Evolutionary conservation across 495 filamentous ascomycete species (phyloP).

Genomic region (Jackrogersella multiformis): DNA sequence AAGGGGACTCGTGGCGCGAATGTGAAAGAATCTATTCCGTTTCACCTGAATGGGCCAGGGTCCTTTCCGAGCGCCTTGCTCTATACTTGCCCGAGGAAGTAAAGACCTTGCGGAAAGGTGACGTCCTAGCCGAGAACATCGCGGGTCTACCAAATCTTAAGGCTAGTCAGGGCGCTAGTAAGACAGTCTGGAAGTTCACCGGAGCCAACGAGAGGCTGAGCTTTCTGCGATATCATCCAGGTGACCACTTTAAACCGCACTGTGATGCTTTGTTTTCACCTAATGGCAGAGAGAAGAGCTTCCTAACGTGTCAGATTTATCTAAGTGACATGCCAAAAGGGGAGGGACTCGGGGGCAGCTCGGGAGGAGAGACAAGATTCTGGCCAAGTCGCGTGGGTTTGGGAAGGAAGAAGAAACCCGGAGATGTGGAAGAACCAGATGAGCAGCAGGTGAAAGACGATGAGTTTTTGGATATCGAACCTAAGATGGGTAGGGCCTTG

Average conservation of each 20-base stretch:
- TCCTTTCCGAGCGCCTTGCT: slow-evolving; percentile 74
- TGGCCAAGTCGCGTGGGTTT: slow-evolving; percentile 43
- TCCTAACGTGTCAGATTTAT: slow-evolving; percentile 76
- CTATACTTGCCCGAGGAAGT: slow-evolving; percentile 69
- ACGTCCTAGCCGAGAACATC: slow-evolving; percentile 64
- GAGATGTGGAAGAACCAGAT: slow-evolving; percentile 30
- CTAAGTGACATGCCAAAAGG: slow-evolving; percentile 59
- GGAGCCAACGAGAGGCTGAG: slow-evolving; percentile 80
- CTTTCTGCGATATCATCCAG: slow-evolving; percentile 79
- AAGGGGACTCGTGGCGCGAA: slow-evolving; percentile 50
- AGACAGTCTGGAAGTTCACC: slow-evolving; percentile 60
- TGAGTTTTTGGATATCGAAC: slow-evolving; percentile 75
- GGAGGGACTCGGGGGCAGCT: slow-evolving; percentile 54
- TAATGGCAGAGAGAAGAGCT: slow-evolving; percentile 57
- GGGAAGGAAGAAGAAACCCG: slow-evolving; percentile 39
- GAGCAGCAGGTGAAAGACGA: slow-evolving; percentile 64
- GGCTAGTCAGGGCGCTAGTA: slow-evolving; percentile 40
- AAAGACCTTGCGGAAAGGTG: slow-evolving; percentile 37
- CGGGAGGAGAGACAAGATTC: slow-evolving; percentile 61
- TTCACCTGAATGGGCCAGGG: slow-evolving; percentile 64
- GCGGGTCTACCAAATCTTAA: slow-evolving; percentile 40
- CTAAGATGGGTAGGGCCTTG: slow-evolving; percentile 74
- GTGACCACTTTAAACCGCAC: slow-evolving; percentile 82
- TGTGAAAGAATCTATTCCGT: slow-evolving; percentile 72
- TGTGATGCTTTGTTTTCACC: slow-evolving; percentile 75